Conservation (phyloP, 23 red algal genomes). For the Gracilaria domingensis region DNA sequence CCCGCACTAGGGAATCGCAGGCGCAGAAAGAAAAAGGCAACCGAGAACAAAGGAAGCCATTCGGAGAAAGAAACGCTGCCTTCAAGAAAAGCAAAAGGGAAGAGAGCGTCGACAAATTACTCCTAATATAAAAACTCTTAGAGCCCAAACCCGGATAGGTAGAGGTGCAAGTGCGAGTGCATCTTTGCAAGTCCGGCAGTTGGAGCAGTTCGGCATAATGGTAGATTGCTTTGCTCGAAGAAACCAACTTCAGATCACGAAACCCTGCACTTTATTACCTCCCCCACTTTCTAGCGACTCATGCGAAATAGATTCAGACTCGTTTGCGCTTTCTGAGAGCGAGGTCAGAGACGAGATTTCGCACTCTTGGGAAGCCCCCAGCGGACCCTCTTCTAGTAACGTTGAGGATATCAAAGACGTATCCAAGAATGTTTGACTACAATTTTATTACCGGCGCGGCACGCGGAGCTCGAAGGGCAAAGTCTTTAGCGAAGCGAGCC, state of each 20-base stretch:
- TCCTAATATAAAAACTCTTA: neutral
- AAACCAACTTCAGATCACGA: neutral
- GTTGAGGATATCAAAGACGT: too few species aligned
- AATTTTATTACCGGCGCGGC: too few species aligned
- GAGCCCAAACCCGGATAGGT: neutral
- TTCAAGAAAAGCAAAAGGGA: neutral
- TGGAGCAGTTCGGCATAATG: conserved; percentile 16
- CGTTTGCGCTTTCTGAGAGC: neutral
- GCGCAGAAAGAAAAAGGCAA: too few species aligned
- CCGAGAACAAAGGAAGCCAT: neutral
- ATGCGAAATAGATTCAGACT: too few species aligned
- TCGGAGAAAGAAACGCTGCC: neutral
- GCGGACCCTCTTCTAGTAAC: too few species aligned
- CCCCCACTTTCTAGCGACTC: neutral
- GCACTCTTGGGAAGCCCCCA: too few species aligned
- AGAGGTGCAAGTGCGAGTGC: neutral
- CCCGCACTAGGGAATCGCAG: too few species aligned
- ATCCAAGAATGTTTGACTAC: too few species aligned
- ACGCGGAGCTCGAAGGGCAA: too few species aligned
- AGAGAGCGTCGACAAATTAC: neutral
- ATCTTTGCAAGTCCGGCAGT: neutral
- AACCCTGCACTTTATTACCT: neutral
- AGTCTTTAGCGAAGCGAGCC: too few species aligned
- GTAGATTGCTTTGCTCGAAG: neutral
- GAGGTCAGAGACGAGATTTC: too few species aligned